Percentiles rank a stretch among this genome's conserved stretches.
phyloP scores from a whole-genome alignment of 179 eudicot species.

The Silene vulgaris region DNA sequence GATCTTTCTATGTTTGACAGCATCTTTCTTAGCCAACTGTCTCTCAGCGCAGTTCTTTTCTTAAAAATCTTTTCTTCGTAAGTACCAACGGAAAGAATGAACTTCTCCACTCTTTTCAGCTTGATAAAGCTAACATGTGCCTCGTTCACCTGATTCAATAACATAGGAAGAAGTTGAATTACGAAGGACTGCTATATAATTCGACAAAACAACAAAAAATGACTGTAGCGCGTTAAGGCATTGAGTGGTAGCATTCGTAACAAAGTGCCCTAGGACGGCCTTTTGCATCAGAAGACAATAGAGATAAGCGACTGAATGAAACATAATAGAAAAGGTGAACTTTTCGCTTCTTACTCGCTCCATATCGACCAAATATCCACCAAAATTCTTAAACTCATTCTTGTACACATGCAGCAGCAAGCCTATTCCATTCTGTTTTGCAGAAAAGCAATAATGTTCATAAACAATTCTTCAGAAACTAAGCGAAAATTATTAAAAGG shows the following conservation, averaged over 20 bases:
- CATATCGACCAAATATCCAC: slow-evolving; percentile 52
- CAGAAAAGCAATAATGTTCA: background rate
- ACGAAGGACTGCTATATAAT: too few species aligned
- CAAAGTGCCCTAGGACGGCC: background rate
- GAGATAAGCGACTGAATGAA: background rate
- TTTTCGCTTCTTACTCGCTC: slow-evolving; percentile 32
- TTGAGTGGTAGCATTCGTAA: too few species aligned
- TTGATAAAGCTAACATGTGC: slow-evolving; percentile 33
- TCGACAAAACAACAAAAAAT: too few species aligned
- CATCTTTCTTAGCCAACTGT: slow-evolving; percentile 23
- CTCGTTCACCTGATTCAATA: slow-evolving; percentile 34
- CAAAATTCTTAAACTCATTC: slow-evolving; percentile 40
- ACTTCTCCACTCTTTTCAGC: slow-evolving; percentile 52
- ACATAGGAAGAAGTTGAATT: background rate
- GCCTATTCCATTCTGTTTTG: slow-evolving; percentile 44
- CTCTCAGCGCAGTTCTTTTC: slow-evolving; percentile 38
- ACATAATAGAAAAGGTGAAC: background rate
- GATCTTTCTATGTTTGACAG: slow-evolving; percentile 23
- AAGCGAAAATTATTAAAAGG: background rate
- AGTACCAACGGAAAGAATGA: slow-evolving; percentile 43
- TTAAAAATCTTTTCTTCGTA: slow-evolving; percentile 49
- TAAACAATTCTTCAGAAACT: background rate
- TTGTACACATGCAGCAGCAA: slow-evolving; percentile 51
- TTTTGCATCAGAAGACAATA: background rate
- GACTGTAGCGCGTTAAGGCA: too few species aligned